A percentile compares a stretch with the other conserved stretches of the same genome.
These are phyloP conservation scores for Eragrostis tef DNA, from an alignment of 202 grass and related monocot genomes.

Conservation along the genomic window DNA sequence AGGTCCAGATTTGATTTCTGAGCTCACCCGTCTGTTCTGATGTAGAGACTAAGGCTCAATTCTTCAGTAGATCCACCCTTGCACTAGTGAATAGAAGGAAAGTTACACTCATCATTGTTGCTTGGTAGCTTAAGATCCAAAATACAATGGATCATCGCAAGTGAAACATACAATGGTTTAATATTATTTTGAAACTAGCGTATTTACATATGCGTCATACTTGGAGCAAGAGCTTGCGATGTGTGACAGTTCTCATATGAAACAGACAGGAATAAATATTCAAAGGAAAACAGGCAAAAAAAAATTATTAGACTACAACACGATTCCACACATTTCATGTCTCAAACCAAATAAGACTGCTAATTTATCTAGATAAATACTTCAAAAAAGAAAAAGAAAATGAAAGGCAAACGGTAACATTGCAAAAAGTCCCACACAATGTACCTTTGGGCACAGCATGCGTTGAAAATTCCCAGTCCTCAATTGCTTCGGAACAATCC, in stretches of 20 bases:
- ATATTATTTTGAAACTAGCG: background rate
- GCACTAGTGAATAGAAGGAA: conserved; percentile 62
- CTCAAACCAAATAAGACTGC: conserved; percentile 10
- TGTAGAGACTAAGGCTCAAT: conserved; percentile 54
- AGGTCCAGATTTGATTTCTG: conserved; percentile 23
- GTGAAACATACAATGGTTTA: background rate
- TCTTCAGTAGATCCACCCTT: conserved; percentile 64
- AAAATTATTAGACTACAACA: background rate
- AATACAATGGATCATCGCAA: conserved; percentile 30
- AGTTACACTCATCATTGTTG: conserved; percentile 25
- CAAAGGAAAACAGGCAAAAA: background rate
- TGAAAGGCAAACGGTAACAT: background rate
- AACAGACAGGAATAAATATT: background rate
- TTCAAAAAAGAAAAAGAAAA: conserved; percentile 28
- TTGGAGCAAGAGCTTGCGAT: background rate
- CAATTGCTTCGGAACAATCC: conserved; percentile 51
- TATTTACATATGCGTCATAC: background rate
- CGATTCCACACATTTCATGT: background rate
- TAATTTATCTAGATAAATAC: background rate
- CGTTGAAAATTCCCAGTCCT: conserved; percentile 46
- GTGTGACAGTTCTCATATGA: background rate
- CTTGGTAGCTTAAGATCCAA: conserved; percentile 12
- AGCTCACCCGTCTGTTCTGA: conserved; percentile 66
- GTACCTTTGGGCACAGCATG: conserved; percentile 62
- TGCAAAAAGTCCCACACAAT: background rate